These are phyloP conservation scores for Apiospora sp. DNA, from an alignment of 2,329 filamentous ascomycete genomes.

Conservation along the genomic window DNA sequence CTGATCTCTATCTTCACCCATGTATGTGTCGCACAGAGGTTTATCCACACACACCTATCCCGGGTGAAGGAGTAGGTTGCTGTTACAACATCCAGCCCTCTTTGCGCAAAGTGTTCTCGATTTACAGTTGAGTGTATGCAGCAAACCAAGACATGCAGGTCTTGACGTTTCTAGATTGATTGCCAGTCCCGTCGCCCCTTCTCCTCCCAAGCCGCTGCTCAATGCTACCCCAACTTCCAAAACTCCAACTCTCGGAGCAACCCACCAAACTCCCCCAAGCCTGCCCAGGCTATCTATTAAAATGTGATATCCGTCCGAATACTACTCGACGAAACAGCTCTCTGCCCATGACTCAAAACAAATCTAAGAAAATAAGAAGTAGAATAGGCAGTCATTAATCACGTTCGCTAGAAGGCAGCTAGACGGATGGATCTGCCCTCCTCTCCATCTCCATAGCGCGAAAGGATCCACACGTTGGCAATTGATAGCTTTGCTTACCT, in stretches of 20 bases:
- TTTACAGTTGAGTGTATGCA: not conserved
- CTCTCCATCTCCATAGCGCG: not conserved
- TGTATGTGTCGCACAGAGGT: not conserved
- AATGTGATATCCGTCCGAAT: not conserved
- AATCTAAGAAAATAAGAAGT: not conserved
- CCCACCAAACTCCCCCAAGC: not conserved
- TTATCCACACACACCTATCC: not conserved
- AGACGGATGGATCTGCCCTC: not conserved
- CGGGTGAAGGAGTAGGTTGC: not conserved
- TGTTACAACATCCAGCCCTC: not conserved
- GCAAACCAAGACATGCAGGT: constrained; percentile 4
- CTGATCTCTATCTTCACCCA: not conserved
- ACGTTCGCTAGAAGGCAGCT: not conserved
- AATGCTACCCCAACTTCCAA: not conserved
- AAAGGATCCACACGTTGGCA: not conserved
- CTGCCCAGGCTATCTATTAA: not conserved
- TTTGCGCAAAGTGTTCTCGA: not conserved
- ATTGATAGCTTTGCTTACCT: constrained; percentile 13
- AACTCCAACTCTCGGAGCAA: not conserved
- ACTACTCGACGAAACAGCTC: not conserved
- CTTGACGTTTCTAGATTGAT: not conserved
- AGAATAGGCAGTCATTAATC: not conserved
- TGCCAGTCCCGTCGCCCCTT: not conserved
- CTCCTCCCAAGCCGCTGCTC: not conserved
- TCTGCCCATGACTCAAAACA: not conserved